phyloP scores from a whole-genome alignment of 306 rosid genomes.

The Cicer judaicum region DNA sequence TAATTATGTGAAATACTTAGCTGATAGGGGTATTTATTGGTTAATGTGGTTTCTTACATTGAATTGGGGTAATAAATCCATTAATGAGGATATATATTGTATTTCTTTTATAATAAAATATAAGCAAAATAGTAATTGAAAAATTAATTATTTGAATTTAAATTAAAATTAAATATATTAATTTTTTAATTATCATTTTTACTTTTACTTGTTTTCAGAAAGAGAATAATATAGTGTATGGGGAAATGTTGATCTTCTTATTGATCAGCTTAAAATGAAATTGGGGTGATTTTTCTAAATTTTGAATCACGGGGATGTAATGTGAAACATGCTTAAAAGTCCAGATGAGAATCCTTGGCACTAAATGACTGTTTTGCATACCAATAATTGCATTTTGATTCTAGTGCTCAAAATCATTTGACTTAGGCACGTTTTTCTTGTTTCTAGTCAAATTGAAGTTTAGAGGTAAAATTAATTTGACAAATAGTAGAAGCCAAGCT shows the following conservation, averaged over 20 bases:
- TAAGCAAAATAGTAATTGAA: no score
- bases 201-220: no score
- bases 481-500: no score
- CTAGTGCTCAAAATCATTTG: no score
- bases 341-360: conserved; percentile 44
- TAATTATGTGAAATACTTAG: not conserved
- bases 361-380: conserved; percentile 47
- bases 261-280: conserved; percentile 22
- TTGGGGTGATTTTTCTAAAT: conserved; percentile 36
- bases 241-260: not conserved
- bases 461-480: no score
- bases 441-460: no score
- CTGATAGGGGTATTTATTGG: conserved; percentile 33
- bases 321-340: conserved; percentile 38
- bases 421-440: no score
- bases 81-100: not conserved
- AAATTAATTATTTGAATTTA: no score
- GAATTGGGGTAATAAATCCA: conserved; percentile 39
- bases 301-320: conserved; percentile 30
- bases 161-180: no score
- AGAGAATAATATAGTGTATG: no score
- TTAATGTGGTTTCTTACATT: not conserved
- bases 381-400: conserved; percentile 72
- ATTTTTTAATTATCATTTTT: no score
- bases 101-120: no score